phyloP scores from a whole-genome alignment of 257 asterid genomes.

The Solanum chiquidenum region DNA sequence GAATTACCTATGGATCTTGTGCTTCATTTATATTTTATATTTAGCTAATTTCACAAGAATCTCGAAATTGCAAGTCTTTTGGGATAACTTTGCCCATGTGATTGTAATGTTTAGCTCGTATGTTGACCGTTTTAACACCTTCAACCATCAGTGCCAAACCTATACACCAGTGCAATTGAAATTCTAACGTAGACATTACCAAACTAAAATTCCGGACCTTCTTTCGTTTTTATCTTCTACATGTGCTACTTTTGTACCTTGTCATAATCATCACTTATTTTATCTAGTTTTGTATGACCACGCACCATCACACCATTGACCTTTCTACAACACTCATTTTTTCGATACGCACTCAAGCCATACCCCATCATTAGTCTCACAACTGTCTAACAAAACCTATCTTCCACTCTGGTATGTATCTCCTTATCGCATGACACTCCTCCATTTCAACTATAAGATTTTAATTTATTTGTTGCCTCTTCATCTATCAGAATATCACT shows the following conservation, averaged over 20 bases:
- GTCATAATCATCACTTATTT: background rate
- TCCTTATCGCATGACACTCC: background rate
- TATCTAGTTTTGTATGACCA: background rate
- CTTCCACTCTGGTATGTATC: background rate
- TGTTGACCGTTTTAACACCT: background rate
- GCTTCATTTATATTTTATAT: background rate
- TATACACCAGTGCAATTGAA: background rate
- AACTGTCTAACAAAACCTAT: background rate
- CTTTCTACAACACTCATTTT: background rate
- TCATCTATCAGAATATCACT: too few species aligned
- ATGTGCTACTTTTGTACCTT: background rate
- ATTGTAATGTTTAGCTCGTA: background rate
- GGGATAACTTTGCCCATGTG: background rate
- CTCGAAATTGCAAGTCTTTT: background rate
- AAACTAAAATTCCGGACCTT: background rate
- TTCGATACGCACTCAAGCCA: background rate
- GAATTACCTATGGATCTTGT: background rate
- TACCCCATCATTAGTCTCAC: background rate
- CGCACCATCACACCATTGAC: background rate
- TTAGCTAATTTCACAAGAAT: background rate
- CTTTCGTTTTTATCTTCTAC: background rate
- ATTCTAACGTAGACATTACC: background rate
- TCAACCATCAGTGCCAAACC: background rate
- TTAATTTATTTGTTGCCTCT: background rate
- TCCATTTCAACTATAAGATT: background rate